A percentile compares a stretch with the other conserved stretches of the same genome.
Conservation (phyloP, 1,139 yeast species). For the Pichia sp. region DNA sequence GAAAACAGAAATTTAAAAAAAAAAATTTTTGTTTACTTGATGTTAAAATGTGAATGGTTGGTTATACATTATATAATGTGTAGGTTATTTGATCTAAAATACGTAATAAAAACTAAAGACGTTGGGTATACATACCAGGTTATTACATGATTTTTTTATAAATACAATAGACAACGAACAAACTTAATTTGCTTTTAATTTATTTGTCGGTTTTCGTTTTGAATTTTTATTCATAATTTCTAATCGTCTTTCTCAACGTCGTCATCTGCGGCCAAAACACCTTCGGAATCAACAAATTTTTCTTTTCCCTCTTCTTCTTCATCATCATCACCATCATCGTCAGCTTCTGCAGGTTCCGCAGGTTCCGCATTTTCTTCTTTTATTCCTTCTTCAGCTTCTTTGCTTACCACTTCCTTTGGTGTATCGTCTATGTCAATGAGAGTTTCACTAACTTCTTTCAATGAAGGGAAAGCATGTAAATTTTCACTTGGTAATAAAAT, state of each 20-base stretch:
- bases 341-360: constrained; percentile 3
- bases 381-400: constrained; percentile 24
- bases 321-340: constrained; percentile 1
- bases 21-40: no score
- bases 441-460: constrained; percentile 17
- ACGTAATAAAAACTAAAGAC: no score
- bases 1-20: no score
- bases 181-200: no score
- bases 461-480: constrained; percentile 24
- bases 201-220: no score
- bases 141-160: no score
- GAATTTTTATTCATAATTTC: no score
- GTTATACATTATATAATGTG: no score
- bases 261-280: neutral
- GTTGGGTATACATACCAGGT: no score
- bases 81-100: no score
- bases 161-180: no score
- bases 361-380: constrained; percentile 15
- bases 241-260: neutral
- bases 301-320: constrained; percentile 1
- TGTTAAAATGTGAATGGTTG: no score
- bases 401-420: constrained; percentile 18
- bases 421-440: constrained; percentile 16
- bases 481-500: constrained; percentile 38
- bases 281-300: neutral